Evolutionary conservation across 2,329 filamentous ascomycete species (phyloP), one percentile per base, ranked within the genome.

Genomic region (Dothideomycetidae sp.): DNA sequence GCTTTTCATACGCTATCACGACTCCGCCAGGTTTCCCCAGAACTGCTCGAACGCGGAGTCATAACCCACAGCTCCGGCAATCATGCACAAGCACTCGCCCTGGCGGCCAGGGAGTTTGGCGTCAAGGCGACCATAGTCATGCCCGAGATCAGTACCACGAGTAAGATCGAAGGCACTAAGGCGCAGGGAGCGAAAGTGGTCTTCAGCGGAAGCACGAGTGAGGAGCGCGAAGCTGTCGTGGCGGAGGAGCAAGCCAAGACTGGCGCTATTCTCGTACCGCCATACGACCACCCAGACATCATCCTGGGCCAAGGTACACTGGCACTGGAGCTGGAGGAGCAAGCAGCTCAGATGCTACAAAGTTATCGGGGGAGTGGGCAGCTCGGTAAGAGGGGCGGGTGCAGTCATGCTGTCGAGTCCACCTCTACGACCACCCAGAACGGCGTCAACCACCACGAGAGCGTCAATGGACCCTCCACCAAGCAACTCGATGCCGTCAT

Each of bases 31-130:
- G 71, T 73, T 45, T 68, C 66, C 10, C 66, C 77, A 18, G 71
- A 72, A 45, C 69, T 66, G 5, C 40, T 51, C 26, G 63, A 62
- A 51, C 74, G 66, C 53, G 86, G 86, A 1, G 85, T 94, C 5
- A 76, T 85, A 9, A 94, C 88, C 47, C 86, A 94, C 62, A 90
- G 81, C 55, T 85, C 78, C 54, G 85, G 84, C 42, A 96, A 96
- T 61, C 90, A 96, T 55, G 88, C 88, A 0, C 85, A 93, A 65
- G 88, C 90, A 2, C 75, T 96, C 40, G 75, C 88, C 2, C 77
- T 94, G 35, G 88, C 88, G 0, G 85, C 88, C 2, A 68, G 67
- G 12, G 77, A 77, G 26, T 73, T 79, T 53, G 62, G 66, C 37
- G 76, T 94, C 44, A 78, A 79, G 9, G 83, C 84, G 0, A 74